Percentiles rank a stretch among this genome's conserved stretches.
phyloP scores from a whole-genome alignment of 2,329 filamentous ascomycete species.

The Raffaelea ambrosiae region DNA sequence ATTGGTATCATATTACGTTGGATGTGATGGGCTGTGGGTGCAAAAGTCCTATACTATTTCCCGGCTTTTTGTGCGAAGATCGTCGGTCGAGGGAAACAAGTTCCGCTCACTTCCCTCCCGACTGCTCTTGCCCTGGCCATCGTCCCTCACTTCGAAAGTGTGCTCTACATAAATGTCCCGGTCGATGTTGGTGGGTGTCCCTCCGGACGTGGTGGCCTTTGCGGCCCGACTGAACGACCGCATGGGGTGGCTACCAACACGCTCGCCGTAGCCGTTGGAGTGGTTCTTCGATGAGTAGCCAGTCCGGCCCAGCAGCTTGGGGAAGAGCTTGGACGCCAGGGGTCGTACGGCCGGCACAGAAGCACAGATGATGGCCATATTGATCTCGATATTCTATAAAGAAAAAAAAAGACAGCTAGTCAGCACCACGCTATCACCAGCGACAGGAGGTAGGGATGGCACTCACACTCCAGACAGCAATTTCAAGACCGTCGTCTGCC shows the following conservation, averaged over 20 bases:
- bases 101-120: slow-evolving; percentile 2
- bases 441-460: neutral
- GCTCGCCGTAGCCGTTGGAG: neutral
- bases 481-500: neutral
- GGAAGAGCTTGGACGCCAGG: neutral
- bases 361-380: slow-evolving; percentile 4
- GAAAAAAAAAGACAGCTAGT: neutral
- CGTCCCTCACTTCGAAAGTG: slow-evolving; percentile 1
- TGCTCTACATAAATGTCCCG: slow-evolving; percentile 1
- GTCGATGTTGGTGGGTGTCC: neutral
- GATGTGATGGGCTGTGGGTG: too few relatives aligned
- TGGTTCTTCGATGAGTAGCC: neutral
- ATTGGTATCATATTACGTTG: too few relatives aligned
- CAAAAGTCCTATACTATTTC: neutral
- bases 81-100: neutral
- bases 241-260: neutral
- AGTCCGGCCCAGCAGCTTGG: slow-evolving; percentile 1
- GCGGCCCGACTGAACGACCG: neutral
- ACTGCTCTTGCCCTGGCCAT: slow-evolving; percentile 1
- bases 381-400: slow-evolving; percentile 1
- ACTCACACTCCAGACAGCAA: slow-evolving; percentile 4
- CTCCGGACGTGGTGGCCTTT: too few relatives aligned
- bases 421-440: neutral
- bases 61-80: neutral
- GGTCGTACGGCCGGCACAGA: neutral